A percentile compares a stretch with the other conserved stretches of the same genome.
Conservation (phyloP, 257 asterid genomes). For the Nicotiana paniculata region DNA sequence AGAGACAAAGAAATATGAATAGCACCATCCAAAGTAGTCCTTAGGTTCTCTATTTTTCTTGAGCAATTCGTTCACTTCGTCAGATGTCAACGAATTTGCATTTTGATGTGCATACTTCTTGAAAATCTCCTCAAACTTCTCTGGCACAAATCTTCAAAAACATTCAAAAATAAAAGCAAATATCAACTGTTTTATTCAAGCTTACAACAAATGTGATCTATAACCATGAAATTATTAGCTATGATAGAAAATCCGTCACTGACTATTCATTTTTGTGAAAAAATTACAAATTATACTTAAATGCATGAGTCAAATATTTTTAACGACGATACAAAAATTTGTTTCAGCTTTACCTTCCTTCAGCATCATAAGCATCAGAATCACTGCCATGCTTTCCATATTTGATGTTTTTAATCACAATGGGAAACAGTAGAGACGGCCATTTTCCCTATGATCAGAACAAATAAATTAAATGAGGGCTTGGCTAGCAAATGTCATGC, state of each 20-base stretch:
- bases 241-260: too few relatives aligned
- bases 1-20: not conserved
- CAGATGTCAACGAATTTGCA: not conserved
- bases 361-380: constrained; percentile 64
- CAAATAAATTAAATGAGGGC: not conserved
- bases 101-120: not conserved
- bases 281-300: too few relatives aligned
- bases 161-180: not conserved
- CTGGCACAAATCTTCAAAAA: constrained; percentile 11
- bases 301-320: too few relatives aligned
- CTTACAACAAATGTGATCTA: too few relatives aligned
- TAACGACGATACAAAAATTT: too few relatives aligned
- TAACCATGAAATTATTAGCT: too few relatives aligned
- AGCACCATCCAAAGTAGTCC: constrained; percentile 9
- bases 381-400: constrained; percentile 63
- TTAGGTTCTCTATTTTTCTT: constrained; percentile 7
- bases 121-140: constrained; percentile 10
- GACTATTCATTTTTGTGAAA: too few relatives aligned
- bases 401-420: constrained; percentile 65
- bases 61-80: constrained; percentile 5
- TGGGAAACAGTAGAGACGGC: constrained; percentile 47
- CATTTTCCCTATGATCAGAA: constrained; percentile 53
- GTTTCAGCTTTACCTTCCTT: constrained; percentile 57
- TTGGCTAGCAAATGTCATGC: not conserved
- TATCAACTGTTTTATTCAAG: too few relatives aligned